These are phyloP conservation scores for Globisporangium ultimum DNA, from an alignment of 352 stramenopile species.

Conservation along the genomic window DNA sequence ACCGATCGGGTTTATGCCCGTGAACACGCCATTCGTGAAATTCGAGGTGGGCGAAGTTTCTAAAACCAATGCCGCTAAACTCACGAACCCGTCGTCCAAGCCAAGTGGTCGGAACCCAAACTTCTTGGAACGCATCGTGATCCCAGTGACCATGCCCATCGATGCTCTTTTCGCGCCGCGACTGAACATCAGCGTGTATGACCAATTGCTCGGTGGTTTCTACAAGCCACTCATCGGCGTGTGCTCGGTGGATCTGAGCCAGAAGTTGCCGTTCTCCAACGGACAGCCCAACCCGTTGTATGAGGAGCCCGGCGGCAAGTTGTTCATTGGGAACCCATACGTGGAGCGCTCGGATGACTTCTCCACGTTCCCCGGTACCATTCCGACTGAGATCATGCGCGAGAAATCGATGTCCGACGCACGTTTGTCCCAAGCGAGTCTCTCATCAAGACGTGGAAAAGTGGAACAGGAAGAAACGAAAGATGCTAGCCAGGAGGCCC, in stretches of 20 bases:
- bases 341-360: slow-evolving; percentile 56
- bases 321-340: slow-evolving; percentile 52
- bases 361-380: slow-evolving; percentile 50
- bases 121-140: slow-evolving; percentile 83
- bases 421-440: neutral
- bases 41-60: slow-evolving; percentile 79
- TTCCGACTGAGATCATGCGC: slow-evolving; percentile 17
- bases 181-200: slow-evolving; percentile 83
- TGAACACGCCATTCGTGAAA: slow-evolving; percentile 83
- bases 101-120: slow-evolving; percentile 83
- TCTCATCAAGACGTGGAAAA: neutral
- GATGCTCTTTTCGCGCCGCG: slow-evolving; percentile 83
- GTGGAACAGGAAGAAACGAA: slow-evolving; percentile 3
- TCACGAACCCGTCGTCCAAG: slow-evolving; percentile 75
- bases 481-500: neutral
- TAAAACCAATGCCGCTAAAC: slow-evolving; percentile 54
- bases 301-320: slow-evolving; percentile 31
- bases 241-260: slow-evolving; percentile 65
- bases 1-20: slow-evolving; percentile 76
- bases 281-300: slow-evolving; percentile 59
- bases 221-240: slow-evolving; percentile 79
- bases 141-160: slow-evolving; percentile 79
- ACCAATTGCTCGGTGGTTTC: slow-evolving; percentile 82
- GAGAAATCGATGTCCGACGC: neutral
- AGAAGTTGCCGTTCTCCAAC: slow-evolving; percentile 72